A percentile compares a stretch with the other conserved stretches of the same genome.
Evolutionary conservation across 345 rosid species (phyloP).

Genomic region (Populus alba): DNA sequence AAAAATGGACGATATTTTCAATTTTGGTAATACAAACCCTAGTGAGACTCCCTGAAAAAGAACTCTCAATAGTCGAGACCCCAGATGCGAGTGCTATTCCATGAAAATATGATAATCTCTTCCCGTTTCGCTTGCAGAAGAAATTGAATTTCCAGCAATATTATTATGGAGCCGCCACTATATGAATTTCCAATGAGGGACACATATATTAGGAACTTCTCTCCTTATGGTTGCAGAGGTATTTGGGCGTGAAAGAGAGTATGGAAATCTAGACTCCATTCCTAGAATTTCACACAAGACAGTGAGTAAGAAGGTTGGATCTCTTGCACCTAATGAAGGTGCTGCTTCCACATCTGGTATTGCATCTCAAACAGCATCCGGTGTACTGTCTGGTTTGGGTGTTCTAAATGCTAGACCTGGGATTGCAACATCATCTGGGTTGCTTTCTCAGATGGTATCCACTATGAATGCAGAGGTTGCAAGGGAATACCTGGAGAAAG

Average conservation of each 20-base stretch:
- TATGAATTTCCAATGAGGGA: neutral
- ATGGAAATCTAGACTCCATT: slow-evolving; percentile 59
- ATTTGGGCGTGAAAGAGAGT: slow-evolving; percentile 75
- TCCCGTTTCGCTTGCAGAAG: neutral
- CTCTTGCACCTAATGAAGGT: slow-evolving; percentile 49
- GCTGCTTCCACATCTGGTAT: slow-evolving; percentile 74
- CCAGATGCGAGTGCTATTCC: too few species aligned
- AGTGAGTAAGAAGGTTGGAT: slow-evolving; percentile 55
- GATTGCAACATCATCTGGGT: slow-evolving; percentile 90
- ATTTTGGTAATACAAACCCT: too few species aligned
- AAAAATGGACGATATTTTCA: neutral
- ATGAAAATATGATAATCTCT: neutral
- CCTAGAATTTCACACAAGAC: slow-evolving; percentile 60
- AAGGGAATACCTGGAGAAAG: slow-evolving; percentile 90
- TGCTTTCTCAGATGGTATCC: slow-evolving; percentile 86
- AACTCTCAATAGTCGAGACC: too few species aligned
- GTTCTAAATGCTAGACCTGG: slow-evolving; percentile 95
- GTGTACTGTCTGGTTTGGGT: slow-evolving; percentile 93
- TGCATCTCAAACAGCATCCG: slow-evolving; percentile 90
- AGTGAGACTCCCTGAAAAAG: too few species aligned
- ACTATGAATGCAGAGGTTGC: slow-evolving; percentile 89
- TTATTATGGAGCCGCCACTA: neutral
- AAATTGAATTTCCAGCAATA: neutral
- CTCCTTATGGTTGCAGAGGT: slow-evolving; percentile 56
- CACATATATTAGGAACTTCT: neutral